A percentile compares a stretch with the other conserved stretches of the same genome.
These are phyloP conservation scores for Datura wrightii DNA, from an alignment of 257 asterid genomes.

Conservation along the genomic window DNA sequence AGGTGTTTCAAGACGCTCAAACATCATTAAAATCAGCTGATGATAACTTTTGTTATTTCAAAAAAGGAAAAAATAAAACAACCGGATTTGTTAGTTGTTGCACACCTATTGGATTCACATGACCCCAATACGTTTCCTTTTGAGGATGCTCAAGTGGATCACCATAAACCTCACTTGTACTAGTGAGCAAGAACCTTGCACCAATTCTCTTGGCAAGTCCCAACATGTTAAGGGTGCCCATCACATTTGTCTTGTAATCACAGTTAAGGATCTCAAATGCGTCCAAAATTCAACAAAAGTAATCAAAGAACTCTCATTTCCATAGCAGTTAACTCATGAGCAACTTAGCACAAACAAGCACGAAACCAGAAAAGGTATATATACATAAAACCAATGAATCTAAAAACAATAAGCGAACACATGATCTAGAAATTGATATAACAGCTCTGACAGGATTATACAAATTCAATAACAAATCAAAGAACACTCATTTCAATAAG, in stretches of 20 bases:
- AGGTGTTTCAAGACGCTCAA: constrained; percentile 23
- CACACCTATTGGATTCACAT: constrained; percentile 93
- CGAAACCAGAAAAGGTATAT: not conserved
- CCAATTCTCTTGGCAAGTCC: constrained; percentile 96
- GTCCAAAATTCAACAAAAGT: constrained; percentile 5
- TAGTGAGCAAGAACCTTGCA: constrained; percentile 86
- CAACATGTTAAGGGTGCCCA: constrained; percentile 98
- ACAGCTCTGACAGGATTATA: not conserved
- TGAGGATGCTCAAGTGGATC: constrained; percentile 99
- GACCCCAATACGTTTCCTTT: constrained; percentile 98
- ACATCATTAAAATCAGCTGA: constrained; percentile 29
- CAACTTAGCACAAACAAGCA: not conserved
- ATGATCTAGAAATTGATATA: not conserved
- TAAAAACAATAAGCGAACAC: not conserved
- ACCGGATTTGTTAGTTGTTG: not conserved
- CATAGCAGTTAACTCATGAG: not conserved
- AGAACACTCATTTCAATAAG: not conserved
- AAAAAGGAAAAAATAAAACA: constrained; percentile 28
- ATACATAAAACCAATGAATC: not conserved
- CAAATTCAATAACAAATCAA: not conserved
- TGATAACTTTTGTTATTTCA: not conserved
- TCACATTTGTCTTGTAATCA: constrained; percentile 90
- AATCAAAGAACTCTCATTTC: constrained; percentile 22
- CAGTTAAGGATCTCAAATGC: constrained; percentile 63
- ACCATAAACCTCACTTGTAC: constrained; percentile 98